Evolutionary conservation across 1,139 yeast genomes (phyloP), one percentile per base, ranked within the genome.

Genomic region (Blastobotrys malaysiensis): DNA sequence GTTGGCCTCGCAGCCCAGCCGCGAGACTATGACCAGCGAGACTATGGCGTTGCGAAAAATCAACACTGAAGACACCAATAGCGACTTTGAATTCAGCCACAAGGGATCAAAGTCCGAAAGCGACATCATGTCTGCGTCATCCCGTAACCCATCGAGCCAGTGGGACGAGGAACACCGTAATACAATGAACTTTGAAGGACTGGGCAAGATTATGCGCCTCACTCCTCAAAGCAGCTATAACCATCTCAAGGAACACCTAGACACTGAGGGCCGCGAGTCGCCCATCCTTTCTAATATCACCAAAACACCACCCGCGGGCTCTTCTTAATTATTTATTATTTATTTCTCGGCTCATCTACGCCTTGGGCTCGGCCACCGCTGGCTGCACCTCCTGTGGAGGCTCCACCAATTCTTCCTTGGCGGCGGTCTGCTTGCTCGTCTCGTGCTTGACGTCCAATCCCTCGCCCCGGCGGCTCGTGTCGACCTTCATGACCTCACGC

Each of bases 401-500:
- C 39, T 31, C 16, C 4, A n/a, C n/a, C n/a, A n/a, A n/a, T n/a
- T n/a, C 16, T 11, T 31, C 16, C 39, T 31, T 26, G 31, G 31
- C 7, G 24, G 24, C 24, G 24, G 24, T 5, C 31, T 26, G 31
- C 31, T 26, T 26, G 31, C 31, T 31, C 4, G 39, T 31, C 16
- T 45, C 19, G 7, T 22, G 31, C 39, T 45, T 47, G 24, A 52
- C 54, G 21, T 51, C 48, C 44, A 63, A 54, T 9, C 64, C 63
- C 31, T 79, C 83, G 50, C 85, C 82, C 59, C 83, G 76, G 56
- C 90, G 81, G 45, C 89, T 79, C 2, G 95, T 86, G 59, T 88
- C 96, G 22, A 83, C 76, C 68, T 86, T 86, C 95, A 88, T 86
- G 54, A 86, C 81, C 68, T 93, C 99, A 65, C 99, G 79, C 54